phyloP scores from a whole-genome alignment of 306 rosid genomes.

The Fragaria ananassa region DNA sequence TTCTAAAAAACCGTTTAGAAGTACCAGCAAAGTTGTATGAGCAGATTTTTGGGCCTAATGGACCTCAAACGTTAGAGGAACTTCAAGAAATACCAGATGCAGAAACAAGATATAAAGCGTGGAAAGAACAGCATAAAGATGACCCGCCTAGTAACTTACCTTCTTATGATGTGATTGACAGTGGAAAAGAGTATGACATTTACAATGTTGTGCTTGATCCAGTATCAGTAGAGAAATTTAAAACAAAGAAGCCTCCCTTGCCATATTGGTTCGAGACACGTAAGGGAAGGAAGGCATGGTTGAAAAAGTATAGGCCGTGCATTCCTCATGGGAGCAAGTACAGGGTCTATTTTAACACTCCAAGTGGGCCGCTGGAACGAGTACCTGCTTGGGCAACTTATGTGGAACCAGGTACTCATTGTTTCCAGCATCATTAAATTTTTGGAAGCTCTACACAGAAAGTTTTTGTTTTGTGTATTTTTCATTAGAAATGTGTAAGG shows the following conservation, averaged over 20 bases:
- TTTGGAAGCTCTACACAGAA: background rate
- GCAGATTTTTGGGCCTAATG: constrained; percentile 93
- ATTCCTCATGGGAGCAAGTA: constrained; percentile 96
- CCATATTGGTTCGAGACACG: constrained; percentile 89
- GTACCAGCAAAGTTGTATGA: constrained; percentile 84
- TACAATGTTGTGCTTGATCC: constrained; percentile 69
- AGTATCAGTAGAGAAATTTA: constrained; percentile 51
- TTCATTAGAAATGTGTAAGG: background rate
- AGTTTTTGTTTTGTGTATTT: constrained; percentile 6
- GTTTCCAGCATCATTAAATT: constrained; percentile 13
- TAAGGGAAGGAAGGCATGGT: constrained; percentile 94
- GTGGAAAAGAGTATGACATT: constrained; percentile 79
- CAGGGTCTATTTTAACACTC: constrained; percentile 92
- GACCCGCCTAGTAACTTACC: constrained; percentile 47
- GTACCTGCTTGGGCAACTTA: constrained; percentile 99
- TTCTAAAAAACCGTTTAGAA: constrained; percentile 63
- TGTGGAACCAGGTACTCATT: constrained; percentile 80
- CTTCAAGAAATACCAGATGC: constrained; percentile 81
- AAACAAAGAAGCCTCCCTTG: constrained; percentile 68
- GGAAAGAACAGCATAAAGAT: constrained; percentile 70
- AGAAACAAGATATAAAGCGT: constrained; percentile 77
- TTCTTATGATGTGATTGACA: constrained; percentile 67
- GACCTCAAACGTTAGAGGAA: constrained; percentile 86
- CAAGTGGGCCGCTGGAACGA: constrained; percentile 83
- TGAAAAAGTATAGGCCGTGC: constrained; percentile 72